Conservation (phyloP, 2,329 filamentous ascomycete species). For the Pyrenophora teres region DNA sequence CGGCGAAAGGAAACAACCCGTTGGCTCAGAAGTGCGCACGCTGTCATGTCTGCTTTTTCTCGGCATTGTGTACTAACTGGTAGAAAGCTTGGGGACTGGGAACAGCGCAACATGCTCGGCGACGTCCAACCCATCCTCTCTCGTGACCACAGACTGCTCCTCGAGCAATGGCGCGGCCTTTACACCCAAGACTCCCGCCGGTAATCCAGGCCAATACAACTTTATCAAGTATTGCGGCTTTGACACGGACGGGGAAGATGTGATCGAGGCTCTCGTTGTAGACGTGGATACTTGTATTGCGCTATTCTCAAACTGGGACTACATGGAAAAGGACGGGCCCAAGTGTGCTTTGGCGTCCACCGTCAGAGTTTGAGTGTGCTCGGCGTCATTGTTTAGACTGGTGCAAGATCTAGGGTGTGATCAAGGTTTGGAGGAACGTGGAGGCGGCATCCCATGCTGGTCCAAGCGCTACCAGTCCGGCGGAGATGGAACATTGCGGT, state of each 20-base stretch:
- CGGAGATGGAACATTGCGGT: too few species aligned
- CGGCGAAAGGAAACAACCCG: not conserved
- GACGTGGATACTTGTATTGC: conserved; percentile 2
- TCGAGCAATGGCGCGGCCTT: not conserved
- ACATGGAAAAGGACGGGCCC: not conserved
- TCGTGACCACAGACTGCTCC: conserved; percentile 2
- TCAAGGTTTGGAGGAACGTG: too few species aligned
- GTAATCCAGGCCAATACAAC: not conserved
- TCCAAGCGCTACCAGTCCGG: too few species aligned
- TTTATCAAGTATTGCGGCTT: not conserved
- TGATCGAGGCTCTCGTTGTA: not conserved
- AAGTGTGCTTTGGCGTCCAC: not conserved
- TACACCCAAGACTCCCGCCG: not conserved
- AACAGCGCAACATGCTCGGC: not conserved
- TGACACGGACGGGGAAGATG: not conserved
- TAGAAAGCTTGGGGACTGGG: not conserved
- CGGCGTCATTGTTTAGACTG: too few species aligned
- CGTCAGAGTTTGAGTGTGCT: too few species aligned
- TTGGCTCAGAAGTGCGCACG: not conserved
- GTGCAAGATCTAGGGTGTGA: too few species aligned
- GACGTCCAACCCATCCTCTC: not conserved
- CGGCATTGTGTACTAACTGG: not conserved
- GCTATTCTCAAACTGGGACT: conserved; percentile 2
- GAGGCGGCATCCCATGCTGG: too few species aligned
- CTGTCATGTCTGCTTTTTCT: not conserved